phyloP scores from a whole-genome alignment of 768 basidiomycete species.

The Sarcodon aspratus region DNA sequence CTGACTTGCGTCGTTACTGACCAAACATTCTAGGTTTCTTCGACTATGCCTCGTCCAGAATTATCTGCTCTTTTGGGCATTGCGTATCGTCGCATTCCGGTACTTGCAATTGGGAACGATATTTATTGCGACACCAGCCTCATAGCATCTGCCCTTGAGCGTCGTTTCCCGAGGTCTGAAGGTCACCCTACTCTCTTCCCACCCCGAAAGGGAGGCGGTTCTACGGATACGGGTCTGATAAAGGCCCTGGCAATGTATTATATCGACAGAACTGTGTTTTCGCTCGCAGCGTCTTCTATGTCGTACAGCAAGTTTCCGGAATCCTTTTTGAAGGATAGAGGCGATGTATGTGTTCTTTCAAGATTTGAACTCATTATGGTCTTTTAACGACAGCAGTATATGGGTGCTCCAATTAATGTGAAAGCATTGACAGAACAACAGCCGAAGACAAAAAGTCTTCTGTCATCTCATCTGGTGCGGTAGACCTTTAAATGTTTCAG shows the following conservation, averaged over 20 bases:
- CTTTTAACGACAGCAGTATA: slow-evolving; percentile 15
- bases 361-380: not conserved
- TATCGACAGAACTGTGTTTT: slow-evolving; percentile 32
- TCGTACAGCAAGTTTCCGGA: slow-evolving; percentile 37
- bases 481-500: not conserved
- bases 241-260: slow-evolving; percentile 37
- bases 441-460: slow-evolving; percentile 21
- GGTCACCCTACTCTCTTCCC: slow-evolving; percentile 41
- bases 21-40: slow-evolving; percentile 28
- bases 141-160: slow-evolving; percentile 39
- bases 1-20: not conserved
- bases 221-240: slow-evolving; percentile 32
- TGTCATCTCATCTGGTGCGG: slow-evolving; percentile 38
- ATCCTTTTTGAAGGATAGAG: slow-evolving; percentile 38
- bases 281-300: slow-evolving; percentile 25
- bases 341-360: slow-evolving; percentile 21
- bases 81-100: slow-evolving; percentile 45
- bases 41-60: slow-evolving; percentile 42
- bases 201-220: slow-evolving; percentile 25
- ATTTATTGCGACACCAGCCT: slow-evolving; percentile 50
- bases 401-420: slow-evolving; percentile 25
- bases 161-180: slow-evolving; percentile 37
- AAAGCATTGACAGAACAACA: slow-evolving; percentile 22
- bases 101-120: slow-evolving; percentile 50
- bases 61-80: slow-evolving; percentile 40